A percentile compares a stretch with the other conserved stretches of the same genome.
Conservation (phyloP, 1,284 basidiomycete genomes). For the Rhodotorula sp. region DNA sequence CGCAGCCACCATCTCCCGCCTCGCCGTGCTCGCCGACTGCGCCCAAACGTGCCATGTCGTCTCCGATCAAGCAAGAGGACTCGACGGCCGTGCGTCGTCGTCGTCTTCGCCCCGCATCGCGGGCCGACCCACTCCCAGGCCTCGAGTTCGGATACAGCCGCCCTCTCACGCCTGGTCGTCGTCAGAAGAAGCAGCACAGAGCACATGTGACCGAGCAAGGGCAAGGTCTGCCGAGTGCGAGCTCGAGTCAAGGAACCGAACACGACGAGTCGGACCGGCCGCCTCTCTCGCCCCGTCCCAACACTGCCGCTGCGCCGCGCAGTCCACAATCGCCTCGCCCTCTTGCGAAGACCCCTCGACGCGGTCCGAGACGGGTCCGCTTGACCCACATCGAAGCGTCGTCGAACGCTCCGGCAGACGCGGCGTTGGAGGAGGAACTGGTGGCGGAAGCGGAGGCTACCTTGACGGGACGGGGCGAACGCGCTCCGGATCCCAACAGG, state of each 20-base stretch:
- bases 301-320: background rate
- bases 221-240: background rate
- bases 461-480: background rate
- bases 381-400: background rate
- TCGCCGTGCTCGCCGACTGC: background rate
- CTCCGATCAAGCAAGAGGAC: background rate
- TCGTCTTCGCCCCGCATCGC: background rate
- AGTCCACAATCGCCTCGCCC: background rate
- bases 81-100: background rate
- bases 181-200: background rate
- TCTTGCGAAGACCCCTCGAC: too few relatives aligned
- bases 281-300: background rate
- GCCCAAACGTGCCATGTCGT: background rate
- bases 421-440: background rate
- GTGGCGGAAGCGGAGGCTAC: background rate
- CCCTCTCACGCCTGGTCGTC: constrained; percentile 11
- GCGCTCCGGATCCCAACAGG: background rate
- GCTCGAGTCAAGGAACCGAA: background rate
- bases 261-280: background rate
- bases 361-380: background rate
- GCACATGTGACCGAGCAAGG: background rate
- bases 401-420: background rate
- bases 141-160: constrained; percentile 3
- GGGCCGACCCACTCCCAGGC: background rate
- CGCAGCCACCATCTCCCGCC: background rate